A percentile compares a stretch with the other conserved stretches of the same genome.
Evolutionary conservation across 164 flowering plant species (phyloP).

Genomic region (Echeveria elegans): DNA sequence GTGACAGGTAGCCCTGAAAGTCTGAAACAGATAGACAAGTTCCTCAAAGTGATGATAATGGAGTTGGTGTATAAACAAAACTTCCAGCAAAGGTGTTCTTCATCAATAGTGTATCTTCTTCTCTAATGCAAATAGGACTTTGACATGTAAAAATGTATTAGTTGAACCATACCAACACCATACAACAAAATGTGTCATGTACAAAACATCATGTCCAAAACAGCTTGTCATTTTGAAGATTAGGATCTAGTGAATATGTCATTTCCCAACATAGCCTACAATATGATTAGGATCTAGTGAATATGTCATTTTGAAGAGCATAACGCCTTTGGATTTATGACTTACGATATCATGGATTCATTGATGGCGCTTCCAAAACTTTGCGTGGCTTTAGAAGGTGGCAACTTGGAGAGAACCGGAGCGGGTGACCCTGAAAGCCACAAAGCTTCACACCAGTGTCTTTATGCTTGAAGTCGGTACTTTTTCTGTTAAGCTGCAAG

Average conservation of each 20-base stretch:
- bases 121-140: conserved; percentile 12
- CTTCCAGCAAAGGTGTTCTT: background rate
- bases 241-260: background rate
- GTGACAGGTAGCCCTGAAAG: background rate
- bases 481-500: conserved; percentile 16
- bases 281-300: background rate
- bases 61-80: conserved; percentile 1
- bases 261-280: background rate
- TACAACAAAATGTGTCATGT: conserved; percentile 6
- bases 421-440: conserved; percentile 41
- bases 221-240: background rate
- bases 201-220: background rate
- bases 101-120: background rate
- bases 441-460: conserved; percentile 36
- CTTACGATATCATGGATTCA: conserved; percentile 8
- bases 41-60: background rate
- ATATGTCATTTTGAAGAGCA: background rate
- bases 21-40: background rate
- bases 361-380: background rate
- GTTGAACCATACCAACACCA: conserved; percentile 4
- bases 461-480: conserved; percentile 65
- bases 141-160: conserved; percentile 15
- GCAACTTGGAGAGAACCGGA: conserved; percentile 46
- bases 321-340: background rate
- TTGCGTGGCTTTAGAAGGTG: conserved; percentile 19